Evolutionary conservation across 306 rosid genomes (phyloP), one percentile per base, ranked within the genome.

Genomic region (Vigna angularis): DNA sequence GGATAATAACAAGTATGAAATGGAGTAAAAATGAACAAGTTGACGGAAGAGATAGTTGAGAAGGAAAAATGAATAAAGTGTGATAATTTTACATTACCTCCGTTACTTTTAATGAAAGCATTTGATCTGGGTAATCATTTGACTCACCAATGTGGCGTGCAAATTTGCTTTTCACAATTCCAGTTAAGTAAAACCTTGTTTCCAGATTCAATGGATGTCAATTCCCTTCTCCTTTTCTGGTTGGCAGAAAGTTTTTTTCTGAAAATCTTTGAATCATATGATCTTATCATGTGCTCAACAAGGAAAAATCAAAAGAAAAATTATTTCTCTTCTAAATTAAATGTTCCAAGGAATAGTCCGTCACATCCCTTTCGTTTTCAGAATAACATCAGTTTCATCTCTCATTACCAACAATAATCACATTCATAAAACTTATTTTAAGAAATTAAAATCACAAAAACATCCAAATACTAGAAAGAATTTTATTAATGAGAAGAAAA

Each of bases 311-410:
- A 70, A 58, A 74, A 45, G 44, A 59, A 59, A 64, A 72, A 51
- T 26, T 11, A 20, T 58, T 45, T 26, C n/a, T 13, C 68, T 13
- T 15, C 0, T 24, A 73, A 34, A 34, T 12, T 56, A 6, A 66
- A 63, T 16, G 5, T 7, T 20, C 9, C 57, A 73, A 58, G 68
- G 66, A 75, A 75, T 38, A 75, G 50, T 24, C 50, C 53, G 58
- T 58, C 9, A 4, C 42, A 68, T 75, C 45, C 67, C 49, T 74
- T 38, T 57, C 80, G 68, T 58, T 50, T 40, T 58, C 76, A 7
- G 50, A 20, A 75, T 59, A 20, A 40, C 67, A 56, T 40, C 11
- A 6, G 0, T 38, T 59, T 59, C 2, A 50, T 42, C 71, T 30
- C 6, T 9, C 70, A 20, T 18, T 22, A 47, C 15, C 71, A 44